Evolutionary conservation across 441 rosid species (phyloP), one percentile per base, ranked within the genome.

Genomic region (Aquilaria agallochum): DNA sequence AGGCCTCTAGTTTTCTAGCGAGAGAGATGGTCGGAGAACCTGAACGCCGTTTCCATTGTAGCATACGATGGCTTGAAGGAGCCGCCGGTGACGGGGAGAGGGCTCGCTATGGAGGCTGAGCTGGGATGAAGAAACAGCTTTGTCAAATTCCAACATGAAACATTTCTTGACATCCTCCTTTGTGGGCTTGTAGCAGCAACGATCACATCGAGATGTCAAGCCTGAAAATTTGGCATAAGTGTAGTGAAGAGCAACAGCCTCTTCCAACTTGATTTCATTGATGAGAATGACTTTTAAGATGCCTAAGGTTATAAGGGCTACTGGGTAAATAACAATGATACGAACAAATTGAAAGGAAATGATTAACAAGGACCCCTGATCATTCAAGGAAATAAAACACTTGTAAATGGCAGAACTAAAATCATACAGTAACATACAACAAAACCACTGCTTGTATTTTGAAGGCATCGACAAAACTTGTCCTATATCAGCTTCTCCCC

Each of bases 181-280:
- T 9, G 90, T 87, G 50, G 94, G 90, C 76, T 87, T 87, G 81
- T 90, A 87, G 73, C 90, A 88, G 65, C 94, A 87, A 13, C 88
- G 77, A 58, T 82, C 90, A 69, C 85, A 86, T 60, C 94, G 79
- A 27, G 90, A 84, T 60, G 90, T 87, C 67, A 87, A 69, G 74
- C 82, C 93, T 13, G 90, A 87, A 64, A 82, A 87, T 73, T 80
- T 80, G 67, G 93, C 82, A 55, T 87, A 84, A 3, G 94, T 87
- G 72, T 87, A 87, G 58, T 87, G 94, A 10, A 87, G 79, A 47
- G 84, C 86, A 72, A 90, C 94, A 61, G 87, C 94, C 76, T 87
- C 88, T 63, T 87, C 90, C 79, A 87, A 56, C 76, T 84, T 87
- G 72, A 87, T 75, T 77, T 87, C 94, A 70, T 90, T 87, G 62